These are phyloP conservation scores for Pestalotiopsis sp. DNA, from an alignment of 2,329 filamentous ascomycete species.

Conservation along the genomic window DNA sequence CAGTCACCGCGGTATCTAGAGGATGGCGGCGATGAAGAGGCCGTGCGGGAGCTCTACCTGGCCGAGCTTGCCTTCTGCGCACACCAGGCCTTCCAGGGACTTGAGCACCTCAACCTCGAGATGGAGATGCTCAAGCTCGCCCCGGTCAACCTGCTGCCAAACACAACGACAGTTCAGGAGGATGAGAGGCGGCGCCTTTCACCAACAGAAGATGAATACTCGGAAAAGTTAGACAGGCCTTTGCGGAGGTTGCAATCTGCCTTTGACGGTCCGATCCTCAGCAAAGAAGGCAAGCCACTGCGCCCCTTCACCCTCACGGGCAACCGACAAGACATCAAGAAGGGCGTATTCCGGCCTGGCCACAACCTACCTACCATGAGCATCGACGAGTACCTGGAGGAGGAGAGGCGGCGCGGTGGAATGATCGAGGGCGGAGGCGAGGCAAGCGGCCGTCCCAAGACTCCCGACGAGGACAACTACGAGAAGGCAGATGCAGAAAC, in stretches of 20 bases:
- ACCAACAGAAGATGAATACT: slow-evolving; percentile 51
- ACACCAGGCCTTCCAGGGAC: slow-evolving; percentile 80
- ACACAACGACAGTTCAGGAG: slow-evolving; percentile 48
- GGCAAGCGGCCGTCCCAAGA: slow-evolving; percentile 66
- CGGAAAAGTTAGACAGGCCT: slow-evolving; percentile 73
- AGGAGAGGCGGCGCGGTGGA: slow-evolving; percentile 81
- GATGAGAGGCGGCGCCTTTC: slow-evolving; percentile 44
- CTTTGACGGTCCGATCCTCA: slow-evolving; percentile 73
- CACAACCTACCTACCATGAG: slow-evolving; percentile 97
- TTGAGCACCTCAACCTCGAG: slow-evolving; percentile 89
- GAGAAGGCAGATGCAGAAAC: slow-evolving; percentile 89
- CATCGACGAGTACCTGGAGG: slow-evolving; percentile 96
- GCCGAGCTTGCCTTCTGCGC: slow-evolving; percentile 73
- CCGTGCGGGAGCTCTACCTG: slow-evolving; percentile 77
- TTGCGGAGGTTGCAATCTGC: slow-evolving; percentile 52
- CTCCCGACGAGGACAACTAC: slow-evolving; percentile 86
- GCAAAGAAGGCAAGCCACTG: slow-evolving; percentile 78
- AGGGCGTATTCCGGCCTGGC: slow-evolving; percentile 84
- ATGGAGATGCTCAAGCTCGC: slow-evolving; percentile 79
- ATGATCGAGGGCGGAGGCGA: slow-evolving; percentile 91
- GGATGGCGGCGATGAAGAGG: slow-evolving; percentile 79
- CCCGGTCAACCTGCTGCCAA: slow-evolving; percentile 52
- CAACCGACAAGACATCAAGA: slow-evolving; percentile 72
- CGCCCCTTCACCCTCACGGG: slow-evolving; percentile 88
- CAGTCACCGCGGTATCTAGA: slow-evolving; percentile 41